Evolutionary conservation across 192 early-diverging fungal species (phyloP).

Genomic region (Haplosporangium gracile): DNA sequence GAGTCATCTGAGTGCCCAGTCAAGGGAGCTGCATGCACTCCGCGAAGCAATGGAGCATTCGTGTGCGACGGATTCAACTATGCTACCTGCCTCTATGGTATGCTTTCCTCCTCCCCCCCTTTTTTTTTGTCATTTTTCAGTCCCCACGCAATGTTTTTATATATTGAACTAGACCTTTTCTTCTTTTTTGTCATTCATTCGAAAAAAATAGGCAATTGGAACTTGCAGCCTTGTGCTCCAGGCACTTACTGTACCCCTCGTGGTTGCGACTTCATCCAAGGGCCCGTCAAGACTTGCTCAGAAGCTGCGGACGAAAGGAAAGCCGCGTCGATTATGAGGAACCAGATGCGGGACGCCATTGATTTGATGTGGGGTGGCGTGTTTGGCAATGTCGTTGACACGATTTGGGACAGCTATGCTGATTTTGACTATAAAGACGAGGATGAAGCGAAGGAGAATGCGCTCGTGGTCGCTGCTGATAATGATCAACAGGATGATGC

Average conservation of each 20-base stretch:
- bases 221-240: slow-evolving; percentile 26
- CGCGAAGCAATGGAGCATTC: background rate
- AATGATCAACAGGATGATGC: background rate
- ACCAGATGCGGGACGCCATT: slow-evolving; percentile 5
- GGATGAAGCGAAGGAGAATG: background rate
- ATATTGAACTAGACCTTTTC: background rate
- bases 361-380: slow-evolving; percentile 23
- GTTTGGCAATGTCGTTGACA: slow-evolving; percentile 16
- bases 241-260: slow-evolving; percentile 35
- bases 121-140: background rate
- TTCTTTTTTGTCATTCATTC: background rate
- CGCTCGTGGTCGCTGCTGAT: background rate
- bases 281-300: slow-evolving; percentile 21
- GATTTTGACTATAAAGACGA: background rate
- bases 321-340: background rate
- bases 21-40: background rate
- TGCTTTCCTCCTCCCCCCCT: no score
- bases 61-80: slow-evolving; percentile 34
- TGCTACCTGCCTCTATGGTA: slow-evolving; percentile 24
- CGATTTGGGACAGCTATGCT: slow-evolving; percentile 20
- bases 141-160: no score
- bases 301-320: slow-evolving; percentile 12
- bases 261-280: slow-evolving; percentile 32
- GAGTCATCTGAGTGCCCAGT: slow-evolving; percentile 10
- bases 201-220: slow-evolving; percentile 14